These are phyloP conservation scores for Chloropicon primus DNA, from an alignment of 139 green algal genomes.

Conservation along the genomic window DNA sequence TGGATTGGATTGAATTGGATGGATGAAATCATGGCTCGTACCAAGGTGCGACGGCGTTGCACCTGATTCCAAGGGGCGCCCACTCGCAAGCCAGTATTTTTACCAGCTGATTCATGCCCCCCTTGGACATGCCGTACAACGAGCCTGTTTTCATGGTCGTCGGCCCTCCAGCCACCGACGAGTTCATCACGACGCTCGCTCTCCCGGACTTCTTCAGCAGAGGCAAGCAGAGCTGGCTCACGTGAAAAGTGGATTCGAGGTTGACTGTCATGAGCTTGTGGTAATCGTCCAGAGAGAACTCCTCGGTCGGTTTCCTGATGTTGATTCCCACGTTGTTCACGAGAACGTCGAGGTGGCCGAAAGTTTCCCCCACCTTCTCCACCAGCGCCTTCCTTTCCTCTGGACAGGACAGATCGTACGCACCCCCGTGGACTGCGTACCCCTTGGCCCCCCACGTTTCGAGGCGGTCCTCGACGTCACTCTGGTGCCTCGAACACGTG, in stretches of 20 bases:
- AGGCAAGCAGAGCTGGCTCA: conserved; percentile 41
- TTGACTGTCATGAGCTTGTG: conserved; percentile 54
- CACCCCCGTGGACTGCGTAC: not conserved
- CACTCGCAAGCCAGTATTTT: conserved; percentile 75
- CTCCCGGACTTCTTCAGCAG: conserved; percentile 29
- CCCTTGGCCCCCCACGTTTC: not conserved
- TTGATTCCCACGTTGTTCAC: conserved; percentile 73
- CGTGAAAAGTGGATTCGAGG: conserved; percentile 52
- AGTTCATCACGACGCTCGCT: conserved; percentile 61
- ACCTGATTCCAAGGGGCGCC: conserved; percentile 62
- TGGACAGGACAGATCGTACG: conserved; percentile 16
- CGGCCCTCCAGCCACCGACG: conserved; percentile 67
- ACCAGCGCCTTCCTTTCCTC: conserved; percentile 17
- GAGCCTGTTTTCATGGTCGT: conserved; percentile 50
- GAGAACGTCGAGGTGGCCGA: conserved; percentile 25
- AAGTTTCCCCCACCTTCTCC: conserved; percentile 5
- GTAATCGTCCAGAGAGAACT: conserved; percentile 56
- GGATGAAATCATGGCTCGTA: too few species aligned
- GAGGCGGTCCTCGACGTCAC: conserved; percentile 15
- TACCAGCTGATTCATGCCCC: conserved; percentile 78
- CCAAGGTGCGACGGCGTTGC: conserved; percentile 78
- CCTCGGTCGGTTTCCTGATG: conserved; percentile 36
- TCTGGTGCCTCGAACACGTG: conserved; percentile 28
- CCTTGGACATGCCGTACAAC: conserved; percentile 76
- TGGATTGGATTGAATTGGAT: too few species aligned